phyloP scores from a whole-genome alignment of 345 rosid genomes.

The Eucalyptus leucophloia region DNA sequence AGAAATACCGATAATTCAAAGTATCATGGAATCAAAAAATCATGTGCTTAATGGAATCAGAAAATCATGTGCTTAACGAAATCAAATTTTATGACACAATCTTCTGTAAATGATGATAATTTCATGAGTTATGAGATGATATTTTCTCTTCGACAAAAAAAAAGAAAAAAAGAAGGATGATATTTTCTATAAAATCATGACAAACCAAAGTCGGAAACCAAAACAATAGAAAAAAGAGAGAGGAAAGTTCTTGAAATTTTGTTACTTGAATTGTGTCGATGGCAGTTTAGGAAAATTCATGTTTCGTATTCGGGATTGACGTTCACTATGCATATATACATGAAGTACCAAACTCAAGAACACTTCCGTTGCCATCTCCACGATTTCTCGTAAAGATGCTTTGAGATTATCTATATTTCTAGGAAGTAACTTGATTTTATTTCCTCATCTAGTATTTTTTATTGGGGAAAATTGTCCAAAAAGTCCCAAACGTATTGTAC shows the following conservation, averaged over 20 bases:
- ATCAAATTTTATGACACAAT: neutral
- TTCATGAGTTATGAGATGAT: neutral
- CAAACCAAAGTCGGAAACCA: neutral
- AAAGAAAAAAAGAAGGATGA: too few relatives aligned
- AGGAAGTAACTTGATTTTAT: too few relatives aligned
- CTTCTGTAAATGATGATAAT: neutral
- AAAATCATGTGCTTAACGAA: too few relatives aligned
- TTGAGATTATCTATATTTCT: neutral
- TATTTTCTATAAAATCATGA: neutral
- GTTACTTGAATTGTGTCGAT: neutral
- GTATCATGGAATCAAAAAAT: neutral
- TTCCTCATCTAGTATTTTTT: neutral
- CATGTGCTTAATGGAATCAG: too few relatives aligned
- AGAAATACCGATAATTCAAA: neutral
- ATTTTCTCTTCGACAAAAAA: too few relatives aligned
- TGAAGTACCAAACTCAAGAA: neutral
- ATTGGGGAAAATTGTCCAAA: too few relatives aligned
- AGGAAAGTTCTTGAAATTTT: neutral
- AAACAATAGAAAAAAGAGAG: too few relatives aligned
- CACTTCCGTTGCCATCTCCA: neutral
- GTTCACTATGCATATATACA: neutral
- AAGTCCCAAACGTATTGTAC: fast-evolving
- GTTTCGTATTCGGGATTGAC: too few relatives aligned
- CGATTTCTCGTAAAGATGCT: neutral
- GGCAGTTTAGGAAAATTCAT: too few relatives aligned